A percentile compares a stretch with the other conserved stretches of the same genome.
These are phyloP conservation scores for Lentinula boryana DNA, from an alignment of 768 basidiomycete species.

Conservation along the genomic window DNA sequence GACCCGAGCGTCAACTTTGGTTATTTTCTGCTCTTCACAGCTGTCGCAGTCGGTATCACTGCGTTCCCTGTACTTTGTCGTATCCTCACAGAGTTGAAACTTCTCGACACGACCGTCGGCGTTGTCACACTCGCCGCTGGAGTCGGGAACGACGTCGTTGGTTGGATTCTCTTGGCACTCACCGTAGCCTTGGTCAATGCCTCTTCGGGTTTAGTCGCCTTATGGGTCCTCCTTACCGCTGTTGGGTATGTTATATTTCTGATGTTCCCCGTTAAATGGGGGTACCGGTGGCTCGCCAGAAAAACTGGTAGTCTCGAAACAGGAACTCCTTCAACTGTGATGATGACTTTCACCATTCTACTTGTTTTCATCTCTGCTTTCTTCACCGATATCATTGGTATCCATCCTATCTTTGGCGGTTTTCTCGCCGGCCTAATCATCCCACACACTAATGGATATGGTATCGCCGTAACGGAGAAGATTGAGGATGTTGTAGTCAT, in stretches of 20 bases:
- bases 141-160: constrained; percentile 70
- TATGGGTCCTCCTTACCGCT: constrained; percentile 72
- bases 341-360: constrained; percentile 79
- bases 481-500: constrained; percentile 83
- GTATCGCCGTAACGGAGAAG: constrained; percentile 76
- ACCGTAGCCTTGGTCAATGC: constrained; percentile 84
- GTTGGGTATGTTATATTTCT: constrained; percentile 64
- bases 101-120: constrained; percentile 83
- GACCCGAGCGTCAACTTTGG: constrained; percentile 56
- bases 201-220: constrained; percentile 61
- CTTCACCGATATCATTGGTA: constrained; percentile 83
- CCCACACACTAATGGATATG: constrained; percentile 78
- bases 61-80: constrained; percentile 81
- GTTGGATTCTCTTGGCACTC: constrained; percentile 81
- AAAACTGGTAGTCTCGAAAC: constrained; percentile 68
- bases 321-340: constrained; percentile 61
- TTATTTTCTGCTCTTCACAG: constrained; percentile 81
- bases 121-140: constrained; percentile 78
- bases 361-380: constrained; percentile 72
- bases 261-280: constrained; percentile 58
- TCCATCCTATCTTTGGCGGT: constrained; percentile 67
- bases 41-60: constrained; percentile 77
- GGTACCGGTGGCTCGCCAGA: constrained; percentile 59
- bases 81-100: constrained; percentile 76
- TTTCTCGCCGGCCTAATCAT: constrained; percentile 81